Evolutionary conservation across 129 eudicot species (phyloP), one percentile per base, ranked within the genome.

Genomic region (Ambrosia artemisiifolia): DNA sequence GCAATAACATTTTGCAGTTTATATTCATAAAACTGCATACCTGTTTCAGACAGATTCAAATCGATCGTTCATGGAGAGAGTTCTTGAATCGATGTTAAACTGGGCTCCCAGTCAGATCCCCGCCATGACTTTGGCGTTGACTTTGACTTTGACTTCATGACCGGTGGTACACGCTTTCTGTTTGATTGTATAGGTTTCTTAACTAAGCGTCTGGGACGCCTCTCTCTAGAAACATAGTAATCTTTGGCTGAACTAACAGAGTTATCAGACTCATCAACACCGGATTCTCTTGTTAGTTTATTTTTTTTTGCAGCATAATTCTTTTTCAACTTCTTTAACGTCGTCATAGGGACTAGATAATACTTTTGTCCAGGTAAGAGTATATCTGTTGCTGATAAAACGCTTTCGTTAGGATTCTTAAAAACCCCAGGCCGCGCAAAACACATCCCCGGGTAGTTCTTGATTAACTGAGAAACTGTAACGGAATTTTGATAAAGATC

Each of bases 31-130:
- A 76, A 60, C 71, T 33, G 51, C 81, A 77, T 70, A 77, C 81
- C 81, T 13, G 48, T 54, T 54, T 7, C 61, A 54, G 7, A 54
- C 10, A 11, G 4, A 28, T 42, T 75, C 56, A 75, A 75, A 17
- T 49, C 48, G 30, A 32, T 66, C 3, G 1, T 34, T 90, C 84
- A 90, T 13, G 84, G 86, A 74, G 96, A 87, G 19, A 85, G 51
- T 75, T 90, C 96, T 60, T 81, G 80, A 28, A 90, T 81, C 13
- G 96, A 90, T 7, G 81, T 69, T 55, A 90, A 79, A 71, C 87
- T 85, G 5, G 96, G 96, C 77, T 87, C 90, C 96, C 96, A 90
- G 32, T 78, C 87, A 12, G 69, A 70, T 44, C 61, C 84, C 72
- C 73, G 85, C 68, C 81, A 66, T 44, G 67, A 24, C 51, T 70